phyloP scores from a whole-genome alignment of 768 basidiomycete genomes.

The Thelephora ganbajun region DNA sequence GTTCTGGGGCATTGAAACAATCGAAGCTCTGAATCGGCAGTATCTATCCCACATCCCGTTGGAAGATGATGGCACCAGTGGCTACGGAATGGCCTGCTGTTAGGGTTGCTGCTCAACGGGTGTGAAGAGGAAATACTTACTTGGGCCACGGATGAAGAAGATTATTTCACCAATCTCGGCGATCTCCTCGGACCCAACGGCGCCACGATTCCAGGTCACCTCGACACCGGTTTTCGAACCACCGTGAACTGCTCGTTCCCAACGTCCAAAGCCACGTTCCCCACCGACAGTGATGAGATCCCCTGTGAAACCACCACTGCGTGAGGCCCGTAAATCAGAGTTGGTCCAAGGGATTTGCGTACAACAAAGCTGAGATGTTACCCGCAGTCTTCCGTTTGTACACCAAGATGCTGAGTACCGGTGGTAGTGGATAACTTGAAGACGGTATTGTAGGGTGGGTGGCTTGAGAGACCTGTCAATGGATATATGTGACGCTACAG shows the following conservation, averaged over 20 bases:
- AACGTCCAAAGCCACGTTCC: slow-evolving; percentile 23
- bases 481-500: slow-evolving; percentile 45
- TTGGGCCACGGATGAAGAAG: slow-evolving; percentile 27
- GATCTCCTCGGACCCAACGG: slow-evolving; percentile 21
- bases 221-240: slow-evolving; percentile 24
- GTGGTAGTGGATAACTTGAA: slow-evolving; percentile 54
- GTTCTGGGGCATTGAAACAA: slow-evolving; percentile 21
- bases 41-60: slow-evolving; percentile 35
- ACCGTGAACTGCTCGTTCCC: slow-evolving; percentile 76
- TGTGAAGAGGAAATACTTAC: too few species aligned
- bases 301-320: slow-evolving; percentile 33
- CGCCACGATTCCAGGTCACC: slow-evolving; percentile 24
- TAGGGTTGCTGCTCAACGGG: too few species aligned
- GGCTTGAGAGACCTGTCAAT: slow-evolving; percentile 76
- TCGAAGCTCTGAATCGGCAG: slow-evolving; percentile 19
- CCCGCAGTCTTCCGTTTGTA: slow-evolving; percentile 68
- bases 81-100: too few species aligned
- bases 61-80: slow-evolving; percentile 48
- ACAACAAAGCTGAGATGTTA: slow-evolving; percentile 1
- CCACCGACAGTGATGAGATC: slow-evolving; percentile 35
- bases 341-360: too few species aligned
- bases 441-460: slow-evolving; percentile 59
- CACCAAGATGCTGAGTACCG: slow-evolving; percentile 19
- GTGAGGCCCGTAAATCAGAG: too few species aligned
- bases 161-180: slow-evolving; percentile 32